Evolutionary conservation across 257 asterid genomes (phyloP), one percentile per base, ranked within the genome.

Genomic region (Haberlea rhodopensis): DNA sequence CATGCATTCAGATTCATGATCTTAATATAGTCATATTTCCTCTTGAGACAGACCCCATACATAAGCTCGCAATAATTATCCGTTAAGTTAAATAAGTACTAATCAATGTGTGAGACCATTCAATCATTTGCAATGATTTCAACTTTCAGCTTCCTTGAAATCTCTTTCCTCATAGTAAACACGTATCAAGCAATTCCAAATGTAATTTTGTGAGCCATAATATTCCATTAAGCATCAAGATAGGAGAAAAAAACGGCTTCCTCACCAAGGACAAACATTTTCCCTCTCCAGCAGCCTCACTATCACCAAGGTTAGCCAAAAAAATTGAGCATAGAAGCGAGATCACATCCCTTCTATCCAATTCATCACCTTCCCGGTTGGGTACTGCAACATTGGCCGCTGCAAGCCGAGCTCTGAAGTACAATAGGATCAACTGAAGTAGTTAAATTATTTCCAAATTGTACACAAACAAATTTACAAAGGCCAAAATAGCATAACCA

Each of bases 201-300:
- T 13, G 53, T 52, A 64, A 7, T 55, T 66, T 43, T 54, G 18
- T 20, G 27, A 57, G 24, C 34, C 26, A 55, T 54, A 37, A 23
- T 62, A 67, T 45, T 25, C n/a, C 11, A 45, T 57, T 57, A 16
- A 24, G 13, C 1, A 63, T 8, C 0, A 37, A 37, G 2, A 27
- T 7, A 54, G 20, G 19, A 52, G 25, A 18, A 27, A 46, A 40
- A 56, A 58, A 60, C 20, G 32, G 62, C 65, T 70, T 27, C 62
- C 85, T 76, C 74, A 88, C 96, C 94, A 71, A 81, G 46, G 84
- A 79, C 67, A 85, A 70, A 53, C 57, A 45, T 49, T 70, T 79
- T 40, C 81, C 91, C 68, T 80, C 96, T 70, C 51, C 87, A 65
- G 94, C 80, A 57, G 85, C 90, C 74, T 88, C 94, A 31, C 86